A percentile compares a stretch with the other conserved stretches of the same genome.
Conservation (phyloP, 2,329 filamentous ascomycete genomes). For the Ilyonectria mors-panacis region DNA sequence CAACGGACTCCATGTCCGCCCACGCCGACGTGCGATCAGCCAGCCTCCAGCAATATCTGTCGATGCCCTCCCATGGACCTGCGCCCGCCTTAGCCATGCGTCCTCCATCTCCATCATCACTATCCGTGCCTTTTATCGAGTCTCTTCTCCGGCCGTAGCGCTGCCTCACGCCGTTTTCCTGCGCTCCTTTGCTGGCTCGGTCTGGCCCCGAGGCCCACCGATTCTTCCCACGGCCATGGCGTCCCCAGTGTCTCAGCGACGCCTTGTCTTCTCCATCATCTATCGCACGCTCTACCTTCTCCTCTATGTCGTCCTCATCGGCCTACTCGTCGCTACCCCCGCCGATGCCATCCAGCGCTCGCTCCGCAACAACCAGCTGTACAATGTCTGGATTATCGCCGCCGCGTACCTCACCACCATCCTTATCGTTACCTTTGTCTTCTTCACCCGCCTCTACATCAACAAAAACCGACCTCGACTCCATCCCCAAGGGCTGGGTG, state of each 20-base stretch:
- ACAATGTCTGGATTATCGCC: conserved; percentile 87
- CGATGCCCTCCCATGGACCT: conserved; percentile 9
- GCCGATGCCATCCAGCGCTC: conserved; percentile 87
- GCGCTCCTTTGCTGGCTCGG: neutral
- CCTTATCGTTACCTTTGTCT: conserved; percentile 80
- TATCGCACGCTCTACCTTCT: conserved; percentile 85
- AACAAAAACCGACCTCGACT: conserved; percentile 84
- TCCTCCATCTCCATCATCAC: conserved; percentile 31
- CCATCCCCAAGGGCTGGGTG: conserved; percentile 89
- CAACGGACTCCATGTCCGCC: conserved; percentile 32
- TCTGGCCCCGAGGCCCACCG: conserved; percentile 1
- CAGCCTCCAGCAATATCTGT: conserved; percentile 39
- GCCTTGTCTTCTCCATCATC: conserved; percentile 81
- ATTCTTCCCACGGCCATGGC: conserved; percentile 35
- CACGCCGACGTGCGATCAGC: conserved; percentile 38
- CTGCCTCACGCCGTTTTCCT: conserved; percentile 1
- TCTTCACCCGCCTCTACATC: conserved; percentile 87
- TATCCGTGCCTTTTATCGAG: conserved; percentile 30
- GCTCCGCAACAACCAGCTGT: conserved; percentile 74
- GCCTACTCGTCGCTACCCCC: conserved; percentile 84
- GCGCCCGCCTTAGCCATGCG: conserved; percentile 49
- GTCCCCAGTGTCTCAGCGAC: conserved; percentile 58
- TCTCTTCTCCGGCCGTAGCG: conserved; percentile 26
- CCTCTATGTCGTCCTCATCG: conserved; percentile 80
- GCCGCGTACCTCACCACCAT: conserved; percentile 82